Evolutionary conservation across 1,284 basidiomycete genomes (phyloP), one percentile per base, ranked within the genome.

Genomic region (Tausonia pullulans): DNA sequence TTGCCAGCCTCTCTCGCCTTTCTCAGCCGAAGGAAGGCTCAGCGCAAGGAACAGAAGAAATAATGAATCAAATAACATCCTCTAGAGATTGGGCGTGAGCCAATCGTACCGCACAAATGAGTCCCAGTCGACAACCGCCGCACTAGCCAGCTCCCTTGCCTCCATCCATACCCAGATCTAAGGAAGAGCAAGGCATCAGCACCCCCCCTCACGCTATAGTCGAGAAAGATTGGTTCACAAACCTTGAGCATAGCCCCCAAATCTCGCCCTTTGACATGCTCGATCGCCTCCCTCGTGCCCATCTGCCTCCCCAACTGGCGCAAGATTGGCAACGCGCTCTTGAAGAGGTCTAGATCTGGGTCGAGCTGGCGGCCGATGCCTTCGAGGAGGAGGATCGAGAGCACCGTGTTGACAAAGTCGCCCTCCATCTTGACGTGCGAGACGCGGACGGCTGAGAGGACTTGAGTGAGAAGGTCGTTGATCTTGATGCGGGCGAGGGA

Each of bases 401-500:
- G 88, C 60, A 98, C 92, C 0, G 96, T 98, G 74, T 98, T 98
- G 71, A 98, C 86, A 73, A 99, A 99, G 75, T 98, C 96, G 11
- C 87, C 91, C 77, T 98, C 95, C 85, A 99, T 89, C 81, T 94
- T 97, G 70, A 98, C 96, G 73, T 97, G 96, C 75, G 98, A 94
- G 69, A 84, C 81, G 60, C 93, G 79, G 1, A 99, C 93, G n/a
- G 87, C 85, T 70, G 79, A 84, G 55, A 98, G 78, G 7, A 97
- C 94, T 69, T 95, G 87, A 5, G 83, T 87, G 52, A 98, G 79
- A 69, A 98, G 85, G 74, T 98, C 94, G 43, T 88, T 88, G 66
- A 99, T 96, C 76, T 91, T 92, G 79, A 99, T 93, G 74, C 91
- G 86, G 11, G 91, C 92, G 4, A 99, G 82, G 40, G 88, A 91